A percentile compares a stretch with the other conserved stretches of the same genome.
phyloP scores from a whole-genome alignment of 2,329 filamentous ascomycete species.

The Pyrenophora teres region DNA sequence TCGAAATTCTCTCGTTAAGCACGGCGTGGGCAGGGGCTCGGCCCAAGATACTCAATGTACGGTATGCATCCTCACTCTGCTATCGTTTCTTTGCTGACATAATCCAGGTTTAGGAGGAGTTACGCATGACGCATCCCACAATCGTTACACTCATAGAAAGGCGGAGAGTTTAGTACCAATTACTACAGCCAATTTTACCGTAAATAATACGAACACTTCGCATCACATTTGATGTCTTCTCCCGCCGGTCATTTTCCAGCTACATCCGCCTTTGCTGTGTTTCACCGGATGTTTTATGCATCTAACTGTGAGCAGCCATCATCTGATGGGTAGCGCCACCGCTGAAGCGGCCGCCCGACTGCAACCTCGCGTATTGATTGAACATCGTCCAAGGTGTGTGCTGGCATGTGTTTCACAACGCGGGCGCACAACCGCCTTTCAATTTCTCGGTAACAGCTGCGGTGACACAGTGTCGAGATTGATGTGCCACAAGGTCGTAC shows the following conservation, averaged over 20 bases:
- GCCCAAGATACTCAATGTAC: too few relatives aligned
- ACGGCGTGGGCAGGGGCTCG: too few relatives aligned
- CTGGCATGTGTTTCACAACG: slow-evolving; percentile 34
- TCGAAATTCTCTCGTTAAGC: background rate
- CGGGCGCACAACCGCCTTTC: slow-evolving; percentile 10
- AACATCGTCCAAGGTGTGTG: slow-evolving; percentile 14
- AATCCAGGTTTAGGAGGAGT: too few relatives aligned
- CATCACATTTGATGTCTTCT: background rate
- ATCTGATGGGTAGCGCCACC: slow-evolving; percentile 13
- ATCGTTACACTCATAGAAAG: background rate
- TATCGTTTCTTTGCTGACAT: too few relatives aligned
- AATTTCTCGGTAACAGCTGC: slow-evolving; percentile 23
- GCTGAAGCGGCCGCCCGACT: slow-evolving; percentile 2
- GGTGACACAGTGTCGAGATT: slow-evolving; percentile 24
- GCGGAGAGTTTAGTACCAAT: too few relatives aligned
- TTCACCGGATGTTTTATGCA: slow-evolving; percentile 5
- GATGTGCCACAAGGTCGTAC: slow-evolving; percentile 25
- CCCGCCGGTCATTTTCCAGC: background rate
- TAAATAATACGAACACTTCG: background rate
- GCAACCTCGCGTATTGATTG: slow-evolving; percentile 2
- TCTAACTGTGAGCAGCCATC: slow-evolving; percentile 6
- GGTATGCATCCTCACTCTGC: too few relatives aligned
- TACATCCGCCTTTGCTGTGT: background rate
- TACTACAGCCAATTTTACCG: too few relatives aligned
- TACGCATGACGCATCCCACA: too few relatives aligned